Percentiles rank a stretch among this genome's conserved stretches.
These are phyloP conservation scores for Hymenochaete sp. DNA, from an alignment of 1,284 basidiomycete genomes.

Conservation along the genomic window DNA sequence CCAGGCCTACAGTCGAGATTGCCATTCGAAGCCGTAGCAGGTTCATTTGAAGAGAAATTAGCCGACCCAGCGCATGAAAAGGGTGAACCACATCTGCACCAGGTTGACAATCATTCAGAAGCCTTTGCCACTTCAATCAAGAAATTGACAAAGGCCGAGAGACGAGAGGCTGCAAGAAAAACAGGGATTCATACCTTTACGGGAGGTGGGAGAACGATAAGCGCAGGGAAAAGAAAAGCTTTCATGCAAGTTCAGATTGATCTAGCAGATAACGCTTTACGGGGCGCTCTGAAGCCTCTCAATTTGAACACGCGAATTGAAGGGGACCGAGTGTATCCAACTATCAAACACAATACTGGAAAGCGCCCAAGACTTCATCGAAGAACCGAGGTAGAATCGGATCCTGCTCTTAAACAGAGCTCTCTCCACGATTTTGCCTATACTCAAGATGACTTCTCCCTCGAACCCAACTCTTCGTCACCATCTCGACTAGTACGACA, in stretches of 20 bases:
- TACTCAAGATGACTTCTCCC: background rate
- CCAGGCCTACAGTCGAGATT: background rate
- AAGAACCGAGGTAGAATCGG: background rate
- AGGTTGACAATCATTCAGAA: background rate
- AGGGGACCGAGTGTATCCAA: constrained; percentile 13
- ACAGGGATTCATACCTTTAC: constrained; percentile 27
- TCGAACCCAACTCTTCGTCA: too few relatives aligned
- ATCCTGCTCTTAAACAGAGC: constrained; percentile 6
- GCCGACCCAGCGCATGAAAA: background rate
- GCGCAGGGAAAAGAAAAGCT: constrained; percentile 28
- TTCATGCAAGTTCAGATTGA: constrained; percentile 26
- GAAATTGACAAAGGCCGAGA: constrained; percentile 11
- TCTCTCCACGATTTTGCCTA: constrained; percentile 7
- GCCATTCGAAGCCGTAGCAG: background rate
- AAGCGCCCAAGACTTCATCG: too few relatives aligned
- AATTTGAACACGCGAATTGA: constrained; percentile 14
- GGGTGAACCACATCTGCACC: background rate
- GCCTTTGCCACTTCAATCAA: background rate
- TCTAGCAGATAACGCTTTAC: constrained; percentile 36
- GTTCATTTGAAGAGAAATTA: background rate
- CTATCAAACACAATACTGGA: background rate
- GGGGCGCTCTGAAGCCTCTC: constrained; percentile 35
- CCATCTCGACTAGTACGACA: too few relatives aligned
- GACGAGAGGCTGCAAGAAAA: constrained; percentile 15
- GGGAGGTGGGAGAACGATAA: constrained; percentile 24